Conservation (phyloP, 768 basidiomycete species). For the Fistulinella prunicolor region DNA sequence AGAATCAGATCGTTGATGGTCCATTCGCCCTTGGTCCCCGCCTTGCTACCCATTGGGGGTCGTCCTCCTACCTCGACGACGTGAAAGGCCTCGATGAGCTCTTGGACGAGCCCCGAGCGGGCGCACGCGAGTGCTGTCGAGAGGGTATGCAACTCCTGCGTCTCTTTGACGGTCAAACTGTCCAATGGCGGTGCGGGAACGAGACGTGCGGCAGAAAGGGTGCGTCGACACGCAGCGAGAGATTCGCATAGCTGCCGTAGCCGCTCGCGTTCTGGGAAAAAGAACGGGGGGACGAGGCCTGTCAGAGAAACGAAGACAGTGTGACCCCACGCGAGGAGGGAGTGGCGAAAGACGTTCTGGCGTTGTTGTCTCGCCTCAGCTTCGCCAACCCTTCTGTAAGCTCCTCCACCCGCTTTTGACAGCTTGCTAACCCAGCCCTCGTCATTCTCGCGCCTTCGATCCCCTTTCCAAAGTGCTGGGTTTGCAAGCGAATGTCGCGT, state of each 20-base stretch:
- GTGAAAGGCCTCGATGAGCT: slow-evolving; percentile 82
- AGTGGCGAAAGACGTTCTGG: slow-evolving; percentile 40
- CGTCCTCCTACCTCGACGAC: slow-evolving; percentile 78
- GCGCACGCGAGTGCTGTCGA: slow-evolving; percentile 61
- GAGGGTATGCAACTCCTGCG: slow-evolving; percentile 47
- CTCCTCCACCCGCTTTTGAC: slow-evolving; percentile 52
- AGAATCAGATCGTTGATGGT: slow-evolving; percentile 77
- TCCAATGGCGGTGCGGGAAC: slow-evolving; percentile 28
- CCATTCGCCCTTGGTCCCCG: slow-evolving; percentile 80
- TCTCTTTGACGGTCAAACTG: slow-evolving; percentile 35
- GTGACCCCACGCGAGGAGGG: background rate
- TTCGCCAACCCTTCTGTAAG: slow-evolving; percentile 44
- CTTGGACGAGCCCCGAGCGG: slow-evolving; percentile 71
- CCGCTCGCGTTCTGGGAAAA: slow-evolving; percentile 55
- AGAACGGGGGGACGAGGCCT: no score
- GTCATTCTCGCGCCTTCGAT: slow-evolving; percentile 44
- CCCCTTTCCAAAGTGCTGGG: slow-evolving; percentile 45
- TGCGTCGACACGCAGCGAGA: slow-evolving; percentile 61
- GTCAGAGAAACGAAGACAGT: no score
- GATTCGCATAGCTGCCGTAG: slow-evolving; percentile 56
- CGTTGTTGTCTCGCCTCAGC: slow-evolving; percentile 59
- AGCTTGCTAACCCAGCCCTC: slow-evolving; percentile 48
- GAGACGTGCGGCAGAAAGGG: slow-evolving; percentile 56
- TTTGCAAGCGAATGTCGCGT: slow-evolving; percentile 58
- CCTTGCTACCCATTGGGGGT: slow-evolving; percentile 70